Evolutionary conservation across 75 land plant species (phyloP), one percentile per base, ranked within the genome.

Genomic region (Picea sitchensis): DNA sequence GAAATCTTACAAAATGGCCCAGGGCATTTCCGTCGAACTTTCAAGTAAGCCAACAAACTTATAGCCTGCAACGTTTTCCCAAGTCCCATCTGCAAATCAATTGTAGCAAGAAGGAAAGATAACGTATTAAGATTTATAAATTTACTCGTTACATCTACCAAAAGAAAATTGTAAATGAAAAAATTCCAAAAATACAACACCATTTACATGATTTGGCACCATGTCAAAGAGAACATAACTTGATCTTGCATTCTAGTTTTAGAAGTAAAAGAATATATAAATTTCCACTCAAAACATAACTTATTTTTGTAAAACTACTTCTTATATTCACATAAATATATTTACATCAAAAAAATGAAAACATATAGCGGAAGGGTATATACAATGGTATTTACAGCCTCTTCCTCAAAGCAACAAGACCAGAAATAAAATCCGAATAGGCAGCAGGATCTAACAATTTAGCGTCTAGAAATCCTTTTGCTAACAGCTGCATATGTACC

Each of bases 31-130:
- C 81, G 73, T 14, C 79, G 75, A 36, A 77, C 64, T 78, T 95
- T 95, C 79, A 95, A 80, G 78, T 91, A 91, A 61, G 90, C 87
- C 80, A 95, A 71, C 58, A 95, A 84, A 73, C 91, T 76, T 34
- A 93, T 84, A 23, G 98, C 93, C 78, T 95, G 98, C 79, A 95
- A 83, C 38, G 98, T 95, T 75, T 95, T 95, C 38, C 98, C 98
- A 47, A 95, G 86, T 59, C 98, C 98, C 98, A 95, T 95, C 98
- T 95, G 85, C 58, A 77, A 59, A 67, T 47, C n/a, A 71, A 20
- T 71, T 44, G n/a, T 78, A 13, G 54, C 1, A 12, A 23, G 12
- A 64, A 78, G 31, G 3, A 69, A 78, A 32, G 18, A 8, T 14
- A 61, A 44, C 31, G 21, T 12, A 54, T 20, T 51, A 11, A 51